Base-by-base conservation (phyloP, 2,329 filamentous ascomycete species). In the Aspergillus niger region DNA sequence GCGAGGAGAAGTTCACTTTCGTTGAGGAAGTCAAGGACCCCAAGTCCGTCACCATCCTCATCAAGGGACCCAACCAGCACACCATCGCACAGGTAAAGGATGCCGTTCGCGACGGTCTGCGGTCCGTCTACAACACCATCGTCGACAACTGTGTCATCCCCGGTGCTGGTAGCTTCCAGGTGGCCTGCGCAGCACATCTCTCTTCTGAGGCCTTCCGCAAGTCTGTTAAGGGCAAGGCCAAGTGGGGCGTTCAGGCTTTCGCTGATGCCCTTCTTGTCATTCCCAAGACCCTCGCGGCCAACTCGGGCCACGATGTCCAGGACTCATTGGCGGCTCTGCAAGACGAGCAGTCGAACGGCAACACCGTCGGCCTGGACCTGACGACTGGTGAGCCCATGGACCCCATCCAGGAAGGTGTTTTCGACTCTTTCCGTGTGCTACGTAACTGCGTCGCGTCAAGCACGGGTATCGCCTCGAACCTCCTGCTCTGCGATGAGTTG, bases 1-100 rank as follows among this genome's bases (percentile, higher is more conserved):
- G 95, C 64, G 95, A 99, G 83, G 95, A 99, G 83, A 99, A 99
- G 83, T 99, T 91, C 82, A 99, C 95, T 5, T 99, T 99, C 75
- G 85, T 99, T 63, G 95, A 99, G 80, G 95, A 99, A 70, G 95
- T 99, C 72, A 98, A 97, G 84, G 92, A 98, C 63, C 91, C 95
- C 64, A 99, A 99, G 83, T 97, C 94, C 1, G 95, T 99, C 50
- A 99, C 95, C 15, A 83, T 99, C 32, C 85, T 99, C 72, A 98
- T 99, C 84, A 99, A 98, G 84, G 95, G 95, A 24, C 95, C 95
- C 65, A 99, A 99, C 79, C 84, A 89, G 73, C 95, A 99, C 82
- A 98, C 94, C 63, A 99, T 99, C 71, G 88, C 91, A 13, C 95
- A 99, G 79, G 92, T 99, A 73, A 96, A 92, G 67, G 95, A 99